Conservation (phyloP, 306 rosid genomes). For the Hylodesmum podocarpum region DNA sequence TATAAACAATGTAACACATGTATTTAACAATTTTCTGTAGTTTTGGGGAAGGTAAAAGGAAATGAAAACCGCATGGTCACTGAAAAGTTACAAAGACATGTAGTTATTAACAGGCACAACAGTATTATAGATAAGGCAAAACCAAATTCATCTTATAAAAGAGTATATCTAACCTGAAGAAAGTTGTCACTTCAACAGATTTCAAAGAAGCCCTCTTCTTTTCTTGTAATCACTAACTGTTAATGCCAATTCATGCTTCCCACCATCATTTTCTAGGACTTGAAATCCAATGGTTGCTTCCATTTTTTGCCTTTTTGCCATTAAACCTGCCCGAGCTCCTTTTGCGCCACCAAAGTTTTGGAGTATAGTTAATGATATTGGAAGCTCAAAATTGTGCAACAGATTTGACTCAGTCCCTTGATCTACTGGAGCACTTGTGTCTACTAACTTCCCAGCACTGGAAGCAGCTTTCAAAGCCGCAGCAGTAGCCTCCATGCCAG, state of each 20-base stretch:
- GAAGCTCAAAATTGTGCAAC: conserved; percentile 85
- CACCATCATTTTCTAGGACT: conserved; percentile 75
- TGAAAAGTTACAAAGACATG: conserved; percentile 3
- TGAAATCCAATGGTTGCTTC: conserved; percentile 74
- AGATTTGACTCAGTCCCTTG: conserved; percentile 72
- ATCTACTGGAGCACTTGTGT: conserved; percentile 86
- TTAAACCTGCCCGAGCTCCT: conserved; percentile 77
- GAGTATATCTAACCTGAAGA: not conserved
- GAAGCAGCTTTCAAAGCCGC: conserved; percentile 93
- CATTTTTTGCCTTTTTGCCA: conserved; percentile 71
- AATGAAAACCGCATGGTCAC: not conserved
- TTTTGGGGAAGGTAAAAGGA: not conserved
- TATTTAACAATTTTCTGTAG: not conserved
- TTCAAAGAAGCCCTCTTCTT: conserved; percentile 88
- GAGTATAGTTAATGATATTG: conserved; percentile 74
- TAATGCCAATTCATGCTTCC: conserved; percentile 66
- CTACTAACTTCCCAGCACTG: conserved; percentile 90
- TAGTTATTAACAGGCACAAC: not conserved
- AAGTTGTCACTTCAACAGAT: conserved; percentile 21
- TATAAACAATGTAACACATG: not conserved
- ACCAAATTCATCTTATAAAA: not conserved
- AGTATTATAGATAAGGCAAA: conserved; percentile 6
- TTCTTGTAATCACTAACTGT: conserved; percentile 84
- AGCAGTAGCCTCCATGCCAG: conserved; percentile 74
- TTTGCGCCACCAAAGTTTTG: conserved; percentile 81